Evolutionary conservation across 2,329 filamentous ascomycete genomes (phyloP).

Genomic region (Xylaria sp.): DNA sequence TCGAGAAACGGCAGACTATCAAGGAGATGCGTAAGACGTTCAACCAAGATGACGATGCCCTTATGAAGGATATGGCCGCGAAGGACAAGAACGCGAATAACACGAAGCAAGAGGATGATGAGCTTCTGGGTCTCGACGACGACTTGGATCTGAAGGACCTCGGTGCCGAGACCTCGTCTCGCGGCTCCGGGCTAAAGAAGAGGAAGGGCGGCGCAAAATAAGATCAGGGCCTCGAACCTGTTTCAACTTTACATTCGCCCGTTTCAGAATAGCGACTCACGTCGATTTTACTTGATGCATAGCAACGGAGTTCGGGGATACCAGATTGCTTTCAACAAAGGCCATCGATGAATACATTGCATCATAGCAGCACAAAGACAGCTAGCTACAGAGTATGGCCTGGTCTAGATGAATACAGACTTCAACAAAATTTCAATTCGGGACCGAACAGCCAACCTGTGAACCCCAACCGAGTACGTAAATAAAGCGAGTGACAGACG

Average conservation of each 20-base stretch:
- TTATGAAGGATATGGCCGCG: slow-evolving; percentile 47
- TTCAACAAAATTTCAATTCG: not conserved
- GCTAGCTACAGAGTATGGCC: slow-evolving; percentile 4
- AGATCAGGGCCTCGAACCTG: not conserved
- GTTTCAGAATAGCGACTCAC: slow-evolving; percentile 20
- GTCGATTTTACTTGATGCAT: slow-evolving; percentile 43
- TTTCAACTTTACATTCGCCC: not conserved
- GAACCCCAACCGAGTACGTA: not conserved
- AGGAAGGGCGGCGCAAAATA: slow-evolving; percentile 43
- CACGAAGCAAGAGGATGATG: slow-evolving; percentile 48
- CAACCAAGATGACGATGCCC: slow-evolving; percentile 72
- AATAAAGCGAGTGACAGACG: slow-evolving; percentile 3
- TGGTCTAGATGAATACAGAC: slow-evolving; percentile 12
- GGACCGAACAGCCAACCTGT: slow-evolving; percentile 4
- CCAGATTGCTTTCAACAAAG: slow-evolving; percentile 40
- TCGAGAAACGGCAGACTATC: slow-evolving; percentile 88
- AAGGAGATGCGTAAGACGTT: slow-evolving; percentile 84
- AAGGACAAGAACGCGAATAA: slow-evolving; percentile 29
- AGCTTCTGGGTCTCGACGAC: slow-evolving; percentile 52
- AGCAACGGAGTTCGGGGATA: slow-evolving; percentile 47
- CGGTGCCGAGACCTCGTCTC: slow-evolving; percentile 40
- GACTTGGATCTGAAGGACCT: slow-evolving; percentile 46
- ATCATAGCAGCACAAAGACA: not conserved
- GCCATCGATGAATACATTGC: slow-evolving; percentile 8
- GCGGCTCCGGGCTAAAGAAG: slow-evolving; percentile 44